Conservation (phyloP, 805 yeast genomes). For the Kazachstania africana region DNA sequence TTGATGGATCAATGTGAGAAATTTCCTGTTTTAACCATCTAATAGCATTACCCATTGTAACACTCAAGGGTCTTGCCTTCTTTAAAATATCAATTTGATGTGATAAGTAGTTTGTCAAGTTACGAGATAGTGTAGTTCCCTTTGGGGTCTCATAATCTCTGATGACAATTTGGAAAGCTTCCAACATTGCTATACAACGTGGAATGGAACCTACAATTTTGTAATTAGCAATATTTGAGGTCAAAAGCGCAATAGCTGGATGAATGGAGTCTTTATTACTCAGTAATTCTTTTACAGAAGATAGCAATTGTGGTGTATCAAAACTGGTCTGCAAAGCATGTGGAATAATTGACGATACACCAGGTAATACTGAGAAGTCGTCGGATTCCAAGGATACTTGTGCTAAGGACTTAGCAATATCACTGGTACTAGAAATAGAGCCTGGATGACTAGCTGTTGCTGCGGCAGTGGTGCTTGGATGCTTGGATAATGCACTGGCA, state of each 20-base stretch:
- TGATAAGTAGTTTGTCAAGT: constrained; percentile 75
- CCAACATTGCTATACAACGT: constrained; percentile 74
- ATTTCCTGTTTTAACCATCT: constrained; percentile 95
- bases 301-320: constrained; percentile 18
- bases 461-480: constrained; percentile 1
- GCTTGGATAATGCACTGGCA: constrained; percentile 1
- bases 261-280: constrained; percentile 50
- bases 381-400: constrained; percentile 17
- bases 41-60: constrained; percentile 95
- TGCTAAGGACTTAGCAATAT: constrained; percentile 18
- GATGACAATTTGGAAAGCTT: constrained; percentile 72
- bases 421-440: constrained; percentile 5
- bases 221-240: constrained; percentile 73
- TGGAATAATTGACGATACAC: constrained; percentile 32
- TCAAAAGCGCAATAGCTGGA: constrained; percentile 69
- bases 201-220: constrained; percentile 83
- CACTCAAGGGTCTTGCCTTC: constrained; percentile 80
- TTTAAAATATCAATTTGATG: constrained; percentile 89
- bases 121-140: constrained; percentile 76
- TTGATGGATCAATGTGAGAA: constrained; percentile 65
- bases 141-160: constrained; percentile 73
- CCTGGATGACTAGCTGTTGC: constrained; percentile 3
- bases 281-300: constrained; percentile 24
- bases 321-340: constrained; percentile 27
- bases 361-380: constrained; percentile 27